A percentile compares a stretch with the other conserved stretches of the same genome.
These are phyloP conservation scores for Onygena corvina DNA, from an alignment of 2,329 filamentous ascomycete genomes.

Conservation along the genomic window DNA sequence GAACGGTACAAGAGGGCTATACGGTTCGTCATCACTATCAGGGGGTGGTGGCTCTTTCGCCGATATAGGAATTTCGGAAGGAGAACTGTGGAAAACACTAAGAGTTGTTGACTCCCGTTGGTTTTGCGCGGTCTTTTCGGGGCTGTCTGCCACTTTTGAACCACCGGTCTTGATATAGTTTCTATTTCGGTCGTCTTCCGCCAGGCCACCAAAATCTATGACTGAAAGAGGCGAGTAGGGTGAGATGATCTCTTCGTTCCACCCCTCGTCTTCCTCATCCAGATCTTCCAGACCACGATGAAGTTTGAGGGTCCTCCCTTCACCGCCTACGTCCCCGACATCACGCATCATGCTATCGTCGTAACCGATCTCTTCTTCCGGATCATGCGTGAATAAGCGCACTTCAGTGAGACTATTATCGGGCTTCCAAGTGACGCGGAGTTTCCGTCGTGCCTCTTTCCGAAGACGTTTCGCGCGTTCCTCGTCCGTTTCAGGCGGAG, in stretches of 20 bases:
- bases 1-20: conserved; percentile 27
- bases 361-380: conserved; percentile 50
- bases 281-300: conserved; percentile 45
- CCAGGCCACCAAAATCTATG: conserved; percentile 31
- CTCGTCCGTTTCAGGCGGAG: conserved; percentile 47
- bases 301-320: conserved; percentile 40
- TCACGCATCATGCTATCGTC: conserved; percentile 48
- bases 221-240: conserved; percentile 27
- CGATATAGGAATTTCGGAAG: conserved; percentile 35
- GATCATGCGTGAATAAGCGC: conserved; percentile 50
- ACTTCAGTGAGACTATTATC: conserved; percentile 46
- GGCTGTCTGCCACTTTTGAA: conserved; percentile 27
- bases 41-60: conserved; percentile 37
- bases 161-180: conserved; percentile 37
- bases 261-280: conserved; percentile 45
- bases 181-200: conserved; percentile 23
- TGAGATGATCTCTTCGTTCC: conserved; percentile 23
- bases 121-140: conserved; percentile 35
- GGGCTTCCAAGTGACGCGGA: conserved; percentile 50
- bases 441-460: conserved; percentile 49
- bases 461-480: conserved; percentile 47
- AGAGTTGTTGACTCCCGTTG: conserved; percentile 37
- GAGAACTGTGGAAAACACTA: conserved; percentile 38
- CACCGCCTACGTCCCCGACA: conserved; percentile 48
- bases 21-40: conserved; percentile 27